Base-by-base conservation (phyloP, 2,329 filamentous ascomycete genomes). In the Penicillium sp. region DNA sequence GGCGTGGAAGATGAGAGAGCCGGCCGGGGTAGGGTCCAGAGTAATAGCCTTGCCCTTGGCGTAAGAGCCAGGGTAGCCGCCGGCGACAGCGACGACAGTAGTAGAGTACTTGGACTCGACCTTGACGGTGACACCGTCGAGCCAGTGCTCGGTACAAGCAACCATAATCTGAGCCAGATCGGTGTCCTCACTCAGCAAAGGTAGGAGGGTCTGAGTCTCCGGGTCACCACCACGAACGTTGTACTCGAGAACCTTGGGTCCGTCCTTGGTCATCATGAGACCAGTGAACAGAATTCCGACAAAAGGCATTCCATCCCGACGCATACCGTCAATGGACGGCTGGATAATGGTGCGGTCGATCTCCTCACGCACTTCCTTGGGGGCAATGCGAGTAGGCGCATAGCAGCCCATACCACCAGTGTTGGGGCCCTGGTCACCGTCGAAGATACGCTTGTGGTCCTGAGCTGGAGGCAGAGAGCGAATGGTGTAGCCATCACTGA, bases 331-430 rank as follows among this genome's bases (percentile, higher is more conserved):
- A 50, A 97, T 81, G 2, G 90, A 96, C 6, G 91, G 90, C 66
- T 89, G 82, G n/a, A 97, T 79, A 44, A 96, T 85, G 27, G 86
- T 86, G 46, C 77, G 77, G 64, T 96, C 85, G 51, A 98, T 82
- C 50, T 83, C 77, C 14, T 84, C 84, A 14, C 93, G 78, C n/a
- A 95, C 76, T 51, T 85, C 81, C 42, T 82, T 79, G 0, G 85
- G 86, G 24, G 85, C 84, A 59, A 90, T 84, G 54, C 81, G 86
- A 1, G 90, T 94, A n/a, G 87, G 87, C 13, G 90, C 89, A 69
- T 97, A 97, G 65, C 89, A 95, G 42, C 93, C 93, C 93, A 97
- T 97, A 32, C 93, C 93, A 49, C 91, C 93, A 2, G 93, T 97
- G 72, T 97, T 97, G 29, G 89, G 87, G 1, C 93, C 93, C 40